phyloP scores from a whole-genome alignment of 805 yeast species.

The Teunomyces stri region DNA sequence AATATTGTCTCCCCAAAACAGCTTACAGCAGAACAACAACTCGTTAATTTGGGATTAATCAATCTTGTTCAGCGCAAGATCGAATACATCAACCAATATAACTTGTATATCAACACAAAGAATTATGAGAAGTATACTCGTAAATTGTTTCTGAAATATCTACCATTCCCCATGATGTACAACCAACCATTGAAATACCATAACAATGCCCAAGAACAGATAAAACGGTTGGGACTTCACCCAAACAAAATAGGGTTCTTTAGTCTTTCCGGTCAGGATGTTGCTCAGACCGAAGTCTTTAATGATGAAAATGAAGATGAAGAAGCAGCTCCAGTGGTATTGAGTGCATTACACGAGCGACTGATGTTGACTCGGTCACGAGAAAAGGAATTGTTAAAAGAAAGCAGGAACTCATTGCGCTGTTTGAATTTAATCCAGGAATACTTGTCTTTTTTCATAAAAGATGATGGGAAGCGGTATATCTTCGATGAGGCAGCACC shows the following conservation, averaged over 20 bases:
- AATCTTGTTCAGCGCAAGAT: conserved; percentile 42
- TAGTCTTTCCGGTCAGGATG: conserved; percentile 17
- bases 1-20: conserved; percentile 11
- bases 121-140: conserved; percentile 65
- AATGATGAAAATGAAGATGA: conserved; percentile 19
- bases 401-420: conserved; percentile 30
- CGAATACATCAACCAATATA: conserved; percentile 51
- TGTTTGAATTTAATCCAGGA: conserved; percentile 27
- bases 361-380: conserved; percentile 34
- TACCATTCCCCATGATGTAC: conserved; percentile 77
- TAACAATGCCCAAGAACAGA: conserved; percentile 34
- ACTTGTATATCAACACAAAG: conserved; percentile 50
- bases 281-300: conserved; percentile 30
- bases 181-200: conserved; percentile 55
- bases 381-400: conserved; percentile 26
- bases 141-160: conserved; percentile 46
- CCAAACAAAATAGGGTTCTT: conserved; percentile 29
- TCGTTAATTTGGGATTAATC: conserved; percentile 46
- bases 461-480: conserved; percentile 14
- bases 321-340: conserved; percentile 23
- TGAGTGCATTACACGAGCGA: conserved; percentile 39
- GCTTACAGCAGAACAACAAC: conserved; percentile 19
- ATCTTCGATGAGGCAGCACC: conserved; percentile 12
- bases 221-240: conserved; percentile 29
- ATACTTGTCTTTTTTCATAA: conserved; percentile 17